phyloP scores from a whole-genome alignment of 2,329 filamentous ascomycete species.

The Xylariales sp. region DNA sequence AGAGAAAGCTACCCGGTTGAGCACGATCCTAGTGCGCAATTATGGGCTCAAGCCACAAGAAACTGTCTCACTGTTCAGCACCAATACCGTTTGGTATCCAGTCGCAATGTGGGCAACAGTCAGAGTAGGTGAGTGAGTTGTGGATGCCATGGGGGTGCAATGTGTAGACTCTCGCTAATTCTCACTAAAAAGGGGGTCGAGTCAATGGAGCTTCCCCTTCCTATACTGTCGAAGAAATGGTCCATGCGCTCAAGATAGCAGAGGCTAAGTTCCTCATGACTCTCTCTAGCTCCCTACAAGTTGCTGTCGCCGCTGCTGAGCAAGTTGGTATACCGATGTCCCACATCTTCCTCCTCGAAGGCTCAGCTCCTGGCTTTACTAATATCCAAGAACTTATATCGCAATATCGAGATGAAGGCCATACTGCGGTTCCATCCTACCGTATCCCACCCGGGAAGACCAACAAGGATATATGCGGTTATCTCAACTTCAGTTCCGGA shows the following conservation, averaged over 20 bases:
- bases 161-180: background rate
- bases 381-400: constrained; percentile 33
- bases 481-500: constrained; percentile 12
- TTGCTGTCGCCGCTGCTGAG: constrained; percentile 48
- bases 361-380: constrained; percentile 41
- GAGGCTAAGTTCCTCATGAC: constrained; percentile 53
- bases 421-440: background rate
- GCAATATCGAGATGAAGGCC: background rate
- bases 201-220: constrained; percentile 53
- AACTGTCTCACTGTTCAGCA: constrained; percentile 53
- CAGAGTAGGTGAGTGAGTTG: background rate
- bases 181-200: constrained; percentile 31
- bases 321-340: constrained; percentile 47
- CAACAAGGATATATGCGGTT: constrained; percentile 10
- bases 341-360: constrained; percentile 50
- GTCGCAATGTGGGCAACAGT: constrained; percentile 42
- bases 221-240: constrained; percentile 58
- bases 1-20: constrained; percentile 47
- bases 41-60: constrained; percentile 49
- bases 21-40: constrained; percentile 50
- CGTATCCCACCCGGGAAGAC: constrained; percentile 4
- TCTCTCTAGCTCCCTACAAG: constrained; percentile 44
- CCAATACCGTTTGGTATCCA: constrained; percentile 60
- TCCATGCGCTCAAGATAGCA: constrained; percentile 50
- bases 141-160: background rate